phyloP scores from a whole-genome alignment of 768 basidiomycete species.

The Mrakia blollopis region DNA sequence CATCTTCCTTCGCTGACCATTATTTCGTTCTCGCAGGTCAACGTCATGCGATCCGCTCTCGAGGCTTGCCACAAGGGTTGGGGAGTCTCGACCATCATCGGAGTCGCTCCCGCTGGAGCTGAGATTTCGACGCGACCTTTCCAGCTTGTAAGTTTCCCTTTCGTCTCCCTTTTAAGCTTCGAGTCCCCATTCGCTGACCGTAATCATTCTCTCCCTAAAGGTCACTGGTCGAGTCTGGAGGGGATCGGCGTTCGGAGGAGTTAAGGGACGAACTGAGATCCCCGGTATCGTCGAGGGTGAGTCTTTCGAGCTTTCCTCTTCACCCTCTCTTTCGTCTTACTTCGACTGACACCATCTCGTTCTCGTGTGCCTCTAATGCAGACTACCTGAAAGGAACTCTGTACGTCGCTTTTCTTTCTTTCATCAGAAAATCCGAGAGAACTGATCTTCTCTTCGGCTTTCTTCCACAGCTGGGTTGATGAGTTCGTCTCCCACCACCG shows the following conservation, averaged over 20 bases:
- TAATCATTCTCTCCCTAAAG: background rate
- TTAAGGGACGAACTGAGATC: constrained; percentile 93
- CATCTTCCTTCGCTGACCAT: constrained; percentile 4
- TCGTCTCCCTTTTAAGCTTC: background rate
- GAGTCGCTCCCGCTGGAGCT: constrained; percentile 89
- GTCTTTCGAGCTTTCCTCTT: background rate
- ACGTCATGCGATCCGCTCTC: constrained; percentile 90
- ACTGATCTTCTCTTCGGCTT: too few relatives aligned
- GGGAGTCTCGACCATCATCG: constrained; percentile 89
- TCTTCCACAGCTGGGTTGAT: constrained; percentile 54
- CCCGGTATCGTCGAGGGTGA: constrained; percentile 73
- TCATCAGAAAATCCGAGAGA: too few relatives aligned
- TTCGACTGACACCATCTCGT: background rate
- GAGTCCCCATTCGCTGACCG: constrained; percentile 37
- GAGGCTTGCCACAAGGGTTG: constrained; percentile 99
- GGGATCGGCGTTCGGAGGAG: constrained; percentile 92
- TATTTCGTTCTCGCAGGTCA: constrained; percentile 52
- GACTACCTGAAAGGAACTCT: constrained; percentile 45
- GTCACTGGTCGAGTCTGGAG: constrained; percentile 60
- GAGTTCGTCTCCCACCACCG: constrained; percentile 91
- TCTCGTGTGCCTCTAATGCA: constrained; percentile 16
- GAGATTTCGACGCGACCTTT: constrained; percentile 86
- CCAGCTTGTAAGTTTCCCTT: constrained; percentile 61
- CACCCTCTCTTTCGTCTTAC: constrained; percentile 1
- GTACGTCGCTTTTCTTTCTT: too few relatives aligned